Base-by-base conservation (phyloP, 371 early-diverging fungal species). In the Circinella umbellata region DNA sequence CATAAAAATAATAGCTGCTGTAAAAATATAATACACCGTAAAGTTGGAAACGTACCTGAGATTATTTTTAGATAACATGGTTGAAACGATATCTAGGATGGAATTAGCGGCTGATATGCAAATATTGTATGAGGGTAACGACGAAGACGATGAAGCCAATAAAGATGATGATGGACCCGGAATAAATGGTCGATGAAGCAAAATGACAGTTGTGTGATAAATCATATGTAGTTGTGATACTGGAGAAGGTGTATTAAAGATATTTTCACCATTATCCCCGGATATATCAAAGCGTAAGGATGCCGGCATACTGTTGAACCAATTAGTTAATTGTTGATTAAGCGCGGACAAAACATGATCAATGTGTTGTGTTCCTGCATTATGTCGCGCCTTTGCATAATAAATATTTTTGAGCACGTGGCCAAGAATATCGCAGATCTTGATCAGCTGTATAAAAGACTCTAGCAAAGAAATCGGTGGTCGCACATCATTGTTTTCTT, bases 141-240 rank as follows among this genome's bases (percentile, higher is more conserved):
- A 74, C 0, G 72, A 65, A 7, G 76, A 72, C 14, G 71, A 62
- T 10, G 59, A 42, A 17, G 69, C 61, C 14, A 65, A 65, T 42
- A 74, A 74, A 18, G 71, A 66, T 2, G 46, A 38, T 38, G 67
- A 67, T 18, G 80, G 74, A 4, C 74, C 79, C 27, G 81, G 74
- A 61, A 80, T 80, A 70, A 81, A 80, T 11, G 84, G 77, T 46
- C 84, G 75, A 62, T 84, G 84, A 4, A 84, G 72, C 8, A 81
- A 57, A 17, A 81, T 84, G n/a, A 78, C 69, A 8, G 76, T 73
- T 4, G 81, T 81, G 64, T 81, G 76, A 53, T 81, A 84, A 4
- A 76, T 70, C 79, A 84, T 76, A 61, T 84, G 81, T 18, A 84
- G 46, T 53, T 86, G 86, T 15, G 81, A 81, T 17, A 85, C 72